Percentiles rank a stretch among this genome's conserved stretches.
phyloP scores from a whole-genome alignment of 352 stramenopile genomes.

The Phytophthora crassamura region DNA sequence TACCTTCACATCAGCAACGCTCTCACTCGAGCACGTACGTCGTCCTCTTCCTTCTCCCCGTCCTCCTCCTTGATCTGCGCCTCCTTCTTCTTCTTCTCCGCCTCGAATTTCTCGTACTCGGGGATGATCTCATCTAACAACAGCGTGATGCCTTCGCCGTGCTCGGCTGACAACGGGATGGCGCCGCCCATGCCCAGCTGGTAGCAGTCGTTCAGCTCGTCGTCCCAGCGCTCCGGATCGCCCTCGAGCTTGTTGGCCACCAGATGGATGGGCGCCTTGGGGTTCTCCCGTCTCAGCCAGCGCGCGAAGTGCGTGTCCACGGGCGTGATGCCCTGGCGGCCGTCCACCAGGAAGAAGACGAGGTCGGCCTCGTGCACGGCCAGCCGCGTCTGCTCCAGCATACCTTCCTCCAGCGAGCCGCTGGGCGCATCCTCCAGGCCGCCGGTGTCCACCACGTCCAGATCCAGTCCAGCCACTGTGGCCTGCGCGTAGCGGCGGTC shows the following conservation, averaged over 20 bases:
- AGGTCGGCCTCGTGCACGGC: constrained; percentile 82
- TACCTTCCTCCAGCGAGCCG: constrained; percentile 74
- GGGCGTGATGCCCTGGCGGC: constrained; percentile 76
- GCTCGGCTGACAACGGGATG: constrained; percentile 80
- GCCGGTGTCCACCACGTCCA: constrained; percentile 87
- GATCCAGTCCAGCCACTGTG: constrained; percentile 70
- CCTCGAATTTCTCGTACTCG: constrained; percentile 71
- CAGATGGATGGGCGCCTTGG: constrained; percentile 64
- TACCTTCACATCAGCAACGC: neutral
- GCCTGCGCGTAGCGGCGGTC: constrained; percentile 76
- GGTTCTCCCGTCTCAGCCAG: constrained; percentile 74
- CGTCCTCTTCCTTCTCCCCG: constrained; percentile 58
- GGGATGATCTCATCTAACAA: constrained; percentile 78
- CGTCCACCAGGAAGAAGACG: constrained; percentile 84
- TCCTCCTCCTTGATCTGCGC: constrained; percentile 25
- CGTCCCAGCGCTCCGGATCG: constrained; percentile 67
- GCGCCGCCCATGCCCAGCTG: constrained; percentile 71
- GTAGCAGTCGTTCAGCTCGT: constrained; percentile 79
- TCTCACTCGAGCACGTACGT: constrained; percentile 43
- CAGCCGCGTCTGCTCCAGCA: constrained; percentile 78
- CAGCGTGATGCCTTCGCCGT: constrained; percentile 76
- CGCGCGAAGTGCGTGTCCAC: constrained; percentile 84
- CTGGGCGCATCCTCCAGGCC: constrained; percentile 75
- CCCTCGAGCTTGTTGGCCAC: constrained; percentile 86
- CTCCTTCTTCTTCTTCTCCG: constrained; percentile 50